A percentile compares a stretch with the other conserved stretches of the same genome.
phyloP scores from a whole-genome alignment of 345 rosid genomes.

The Hibiscus trionum region DNA sequence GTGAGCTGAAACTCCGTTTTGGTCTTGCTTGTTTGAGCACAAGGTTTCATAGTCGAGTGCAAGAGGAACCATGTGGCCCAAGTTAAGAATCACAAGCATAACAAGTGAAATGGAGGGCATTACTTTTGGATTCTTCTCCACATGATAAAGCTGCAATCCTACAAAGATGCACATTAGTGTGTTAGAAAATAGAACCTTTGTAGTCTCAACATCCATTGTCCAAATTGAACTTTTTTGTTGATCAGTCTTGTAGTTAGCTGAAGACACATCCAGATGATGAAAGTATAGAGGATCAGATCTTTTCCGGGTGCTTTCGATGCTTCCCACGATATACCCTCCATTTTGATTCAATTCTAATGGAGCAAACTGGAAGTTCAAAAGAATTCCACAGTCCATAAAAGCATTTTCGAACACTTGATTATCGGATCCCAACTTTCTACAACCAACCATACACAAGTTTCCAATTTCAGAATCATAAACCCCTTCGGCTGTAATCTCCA shows the following conservation, averaged over 20 bases:
- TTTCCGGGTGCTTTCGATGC: not conserved
- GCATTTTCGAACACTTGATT: not conserved
- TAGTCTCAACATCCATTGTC: not conserved
- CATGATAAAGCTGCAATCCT: not conserved
- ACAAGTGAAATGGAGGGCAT: not conserved
- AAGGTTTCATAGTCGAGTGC: not conserved
- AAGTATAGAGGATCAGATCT: not conserved
- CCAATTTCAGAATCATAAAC: conserved; percentile 35
- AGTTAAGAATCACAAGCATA: not conserved
- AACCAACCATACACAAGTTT: conserved; percentile 47
- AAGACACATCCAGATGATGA: not conserved
- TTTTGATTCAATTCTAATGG: not conserved
- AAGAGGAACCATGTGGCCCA: not conserved
- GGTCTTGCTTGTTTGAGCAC: not conserved
- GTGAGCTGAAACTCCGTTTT: not conserved
- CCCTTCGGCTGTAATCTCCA: conserved; percentile 42
- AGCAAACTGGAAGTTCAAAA: not conserved
- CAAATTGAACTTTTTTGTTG: not conserved
- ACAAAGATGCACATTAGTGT: not conserved
- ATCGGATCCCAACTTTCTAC: conserved; percentile 15
- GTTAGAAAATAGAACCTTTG: not conserved
- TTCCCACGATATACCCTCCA: not conserved
- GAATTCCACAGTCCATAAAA: not conserved
- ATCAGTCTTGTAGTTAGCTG: not conserved
- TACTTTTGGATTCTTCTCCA: not conserved